Conservation (phyloP, 78 protist genomes). For the Dictyostelium brefeldianum region DNA sequence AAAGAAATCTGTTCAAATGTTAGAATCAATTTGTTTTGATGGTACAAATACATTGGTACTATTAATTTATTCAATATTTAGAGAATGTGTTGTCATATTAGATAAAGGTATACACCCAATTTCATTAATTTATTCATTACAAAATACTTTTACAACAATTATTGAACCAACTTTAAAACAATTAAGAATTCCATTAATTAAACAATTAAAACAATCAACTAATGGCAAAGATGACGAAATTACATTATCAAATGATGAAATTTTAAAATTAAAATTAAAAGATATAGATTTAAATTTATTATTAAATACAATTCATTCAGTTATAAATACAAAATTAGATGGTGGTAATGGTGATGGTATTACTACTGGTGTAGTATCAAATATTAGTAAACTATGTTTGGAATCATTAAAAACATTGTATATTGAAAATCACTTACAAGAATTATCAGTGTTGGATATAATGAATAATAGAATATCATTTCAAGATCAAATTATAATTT, state of each 20-base stretch:
- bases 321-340: conserved; percentile 9
- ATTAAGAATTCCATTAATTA: not conserved
- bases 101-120: conserved; percentile 55
- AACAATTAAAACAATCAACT: not conserved
- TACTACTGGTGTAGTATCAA: not conserved
- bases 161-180: not conserved
- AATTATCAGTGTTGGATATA: conserved; percentile 12
- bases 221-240: not conserved
- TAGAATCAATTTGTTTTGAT: conserved; percentile 45
- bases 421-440: not conserved
- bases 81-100: conserved; percentile 8
- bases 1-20: conserved; percentile 26
- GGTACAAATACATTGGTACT: conserved; percentile 41
- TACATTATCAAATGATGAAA: not conserved
- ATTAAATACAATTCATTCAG: not conserved
- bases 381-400: not conserved
- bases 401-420: not conserved
- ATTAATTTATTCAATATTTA: conserved; percentile 11
- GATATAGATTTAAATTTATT: conserved; percentile 7
- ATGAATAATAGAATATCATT: conserved; percentile 34
- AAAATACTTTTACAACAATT: not conserved
- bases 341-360: not conserved
- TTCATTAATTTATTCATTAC: conserved; percentile 46
- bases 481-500: conserved; percentile 46
- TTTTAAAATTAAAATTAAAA: not conserved